These are phyloP conservation scores for Mastigamoeba balamuthi DNA, from an alignment of 78 protist genomes.

Conservation along the genomic window DNA sequence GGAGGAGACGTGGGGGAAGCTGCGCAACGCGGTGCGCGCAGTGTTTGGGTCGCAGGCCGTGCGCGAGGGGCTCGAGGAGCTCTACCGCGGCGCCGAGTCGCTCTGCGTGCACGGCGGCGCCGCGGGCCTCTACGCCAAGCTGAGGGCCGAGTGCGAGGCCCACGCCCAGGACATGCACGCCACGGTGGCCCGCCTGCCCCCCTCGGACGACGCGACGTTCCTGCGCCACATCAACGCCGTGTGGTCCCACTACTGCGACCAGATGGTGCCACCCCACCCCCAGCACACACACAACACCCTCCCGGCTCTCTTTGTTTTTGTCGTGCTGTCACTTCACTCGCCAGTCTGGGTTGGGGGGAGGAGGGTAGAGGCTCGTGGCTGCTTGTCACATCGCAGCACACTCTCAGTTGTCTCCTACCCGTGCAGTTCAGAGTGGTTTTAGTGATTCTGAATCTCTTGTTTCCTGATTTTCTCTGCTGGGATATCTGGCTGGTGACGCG, in stretches of 20 bases:
- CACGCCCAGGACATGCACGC: neutral
- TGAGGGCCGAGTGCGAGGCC: neutral
- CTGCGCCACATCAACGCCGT: neutral
- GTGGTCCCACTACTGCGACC: conserved; percentile 37
- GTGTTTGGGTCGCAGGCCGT: conserved; percentile 10
- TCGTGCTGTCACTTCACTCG: neutral
- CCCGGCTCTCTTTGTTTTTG: too few relatives aligned
- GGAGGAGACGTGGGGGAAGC: conserved; percentile 15
- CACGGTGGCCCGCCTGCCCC: neutral
- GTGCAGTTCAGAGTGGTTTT: too few relatives aligned
- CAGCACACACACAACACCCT: too few relatives aligned
- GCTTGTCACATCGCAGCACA: too few relatives aligned
- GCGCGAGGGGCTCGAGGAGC: conserved; percentile 9
- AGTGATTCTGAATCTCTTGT: too few relatives aligned
- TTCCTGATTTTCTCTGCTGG: too few relatives aligned
- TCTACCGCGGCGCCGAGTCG: conserved; percentile 2
- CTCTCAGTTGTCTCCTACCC: too few relatives aligned
- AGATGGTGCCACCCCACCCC: too few relatives aligned
- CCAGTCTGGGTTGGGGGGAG: neutral
- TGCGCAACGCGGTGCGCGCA: conserved; percentile 13
- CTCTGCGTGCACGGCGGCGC: neutral
- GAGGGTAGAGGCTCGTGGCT: too few relatives aligned
- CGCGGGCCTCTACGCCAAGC: neutral
- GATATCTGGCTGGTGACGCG: too few relatives aligned
- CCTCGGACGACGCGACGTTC: neutral